A percentile compares a stretch with the other conserved stretches of the same genome.
Evolutionary conservation across 768 basidiomycete species (phyloP).

Genomic region (Terana coerulea): DNA sequence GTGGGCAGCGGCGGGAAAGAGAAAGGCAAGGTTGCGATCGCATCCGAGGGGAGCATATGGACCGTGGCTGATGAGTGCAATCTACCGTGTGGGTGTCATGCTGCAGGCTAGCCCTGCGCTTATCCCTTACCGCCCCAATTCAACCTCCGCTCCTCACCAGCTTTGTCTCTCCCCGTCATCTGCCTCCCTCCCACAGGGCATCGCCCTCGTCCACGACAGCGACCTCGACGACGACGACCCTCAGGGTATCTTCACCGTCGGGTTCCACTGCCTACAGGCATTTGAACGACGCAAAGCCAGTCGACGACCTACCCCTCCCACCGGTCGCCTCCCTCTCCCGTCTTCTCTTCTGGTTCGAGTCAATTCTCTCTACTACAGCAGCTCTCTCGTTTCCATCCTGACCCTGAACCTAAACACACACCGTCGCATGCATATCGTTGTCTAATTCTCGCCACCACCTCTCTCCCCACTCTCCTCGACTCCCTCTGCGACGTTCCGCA

Average conservation of each 20-base stretch:
- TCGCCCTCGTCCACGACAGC: constrained; percentile 8
- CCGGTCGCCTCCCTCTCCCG: constrained; percentile 16
- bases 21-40: constrained; percentile 6
- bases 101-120: constrained; percentile 7
- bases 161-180: constrained; percentile 27
- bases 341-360: constrained; percentile 5
- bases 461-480: not conserved
- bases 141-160: constrained; percentile 21
- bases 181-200: constrained; percentile 20
- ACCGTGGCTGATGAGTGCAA: constrained; percentile 9
- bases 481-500: not conserved
- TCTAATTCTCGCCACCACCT: constrained; percentile 8
- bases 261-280: constrained; percentile 1
- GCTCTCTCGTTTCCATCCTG: not conserved
- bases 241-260: constrained; percentile 3
- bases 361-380: not conserved
- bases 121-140: constrained; percentile 19
- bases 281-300: constrained; percentile 13
- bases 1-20: not conserved
- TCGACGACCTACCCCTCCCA: constrained; percentile 23
- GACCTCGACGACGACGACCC: constrained; percentile 5
- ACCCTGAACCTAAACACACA: constrained; percentile 2
- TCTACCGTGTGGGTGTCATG: constrained; percentile 10
- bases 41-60: constrained; percentile 14
- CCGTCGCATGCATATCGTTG: constrained; percentile 15